These are phyloP conservation scores for Penicillium sp. DNA, from an alignment of 2,329 filamentous ascomycete genomes.

Conservation along the genomic window DNA sequence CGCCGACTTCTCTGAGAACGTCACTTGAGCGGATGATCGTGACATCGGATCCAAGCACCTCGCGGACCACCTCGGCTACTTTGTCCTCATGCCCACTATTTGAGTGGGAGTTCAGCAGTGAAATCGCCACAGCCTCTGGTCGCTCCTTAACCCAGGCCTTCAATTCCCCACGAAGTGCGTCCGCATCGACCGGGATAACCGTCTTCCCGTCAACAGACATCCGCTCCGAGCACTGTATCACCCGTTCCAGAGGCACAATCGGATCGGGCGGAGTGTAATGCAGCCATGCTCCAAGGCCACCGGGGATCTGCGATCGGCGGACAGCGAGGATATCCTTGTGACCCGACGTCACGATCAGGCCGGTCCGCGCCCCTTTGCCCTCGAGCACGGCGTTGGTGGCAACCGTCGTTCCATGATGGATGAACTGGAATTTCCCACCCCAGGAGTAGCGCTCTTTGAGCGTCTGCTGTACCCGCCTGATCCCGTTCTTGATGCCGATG, in stretches of 20 bases:
- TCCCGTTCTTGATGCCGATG: conserved; percentile 53
- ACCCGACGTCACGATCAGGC: conserved; percentile 53
- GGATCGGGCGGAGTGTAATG: conserved; percentile 54
- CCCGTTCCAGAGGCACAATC: conserved; percentile 54
- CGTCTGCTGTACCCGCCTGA: conserved; percentile 47
- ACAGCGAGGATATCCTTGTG: conserved; percentile 56
- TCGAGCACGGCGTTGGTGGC: conserved; percentile 58
- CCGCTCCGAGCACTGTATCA: conserved; percentile 52
- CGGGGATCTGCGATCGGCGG: conserved; percentile 57
- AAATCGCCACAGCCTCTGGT: conserved; percentile 54
- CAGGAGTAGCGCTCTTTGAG: conserved; percentile 46
- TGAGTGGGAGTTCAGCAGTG: conserved; percentile 54
- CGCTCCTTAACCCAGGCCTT: conserved; percentile 42
- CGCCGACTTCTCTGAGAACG: conserved; percentile 54
- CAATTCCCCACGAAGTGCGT: conserved; percentile 44
- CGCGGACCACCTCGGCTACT: conserved; percentile 45
- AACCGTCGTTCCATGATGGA: conserved; percentile 57
- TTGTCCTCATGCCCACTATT: conserved; percentile 50
- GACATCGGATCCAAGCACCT: conserved; percentile 50
- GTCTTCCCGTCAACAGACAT: conserved; percentile 50
- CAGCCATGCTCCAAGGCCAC: conserved; percentile 56
- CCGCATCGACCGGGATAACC: conserved; percentile 46
- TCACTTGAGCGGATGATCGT: conserved; percentile 54
- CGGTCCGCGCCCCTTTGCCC: conserved; percentile 55
- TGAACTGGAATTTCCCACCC: conserved; percentile 53